phyloP scores from a whole-genome alignment of 306 rosid species.

The Dalbergia oliveri region DNA sequence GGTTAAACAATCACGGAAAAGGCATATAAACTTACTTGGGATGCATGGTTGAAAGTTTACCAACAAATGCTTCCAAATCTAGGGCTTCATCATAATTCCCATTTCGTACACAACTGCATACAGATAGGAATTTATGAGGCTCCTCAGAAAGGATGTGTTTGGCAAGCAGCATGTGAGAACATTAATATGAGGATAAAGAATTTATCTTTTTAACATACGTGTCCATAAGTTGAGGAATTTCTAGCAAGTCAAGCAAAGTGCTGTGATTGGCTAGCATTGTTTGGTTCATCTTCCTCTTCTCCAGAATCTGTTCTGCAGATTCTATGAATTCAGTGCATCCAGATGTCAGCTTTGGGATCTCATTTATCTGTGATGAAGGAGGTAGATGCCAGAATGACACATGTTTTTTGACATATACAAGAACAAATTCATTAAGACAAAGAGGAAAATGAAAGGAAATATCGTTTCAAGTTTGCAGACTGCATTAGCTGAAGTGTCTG shows the following conservation, averaged over 20 bases:
- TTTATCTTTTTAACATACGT: slow-evolving; percentile 63
- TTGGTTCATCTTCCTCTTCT: slow-evolving; percentile 98
- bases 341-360: slow-evolving; percentile 81
- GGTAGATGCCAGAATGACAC: slow-evolving; percentile 40
- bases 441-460: slow-evolving; percentile 14
- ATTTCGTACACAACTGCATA: slow-evolving; percentile 91
- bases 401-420: background rate
- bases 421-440: slow-evolving; percentile 1
- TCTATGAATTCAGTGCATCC: slow-evolving; percentile 94
- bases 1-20: slow-evolving; percentile 11
- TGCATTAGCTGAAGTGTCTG: background rate
- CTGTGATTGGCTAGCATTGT: slow-evolving; percentile 93
- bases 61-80: slow-evolving; percentile 93
- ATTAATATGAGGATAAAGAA: background rate
- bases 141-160: slow-evolving; percentile 33
- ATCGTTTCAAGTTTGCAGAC: background rate
- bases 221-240: slow-evolving; percentile 97
- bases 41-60: slow-evolving; percentile 95
- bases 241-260: slow-evolving; percentile 96
- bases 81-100: slow-evolving; percentile 99
- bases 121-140: slow-evolving; percentile 35
- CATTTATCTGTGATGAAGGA: slow-evolving; percentile 69
- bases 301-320: slow-evolving; percentile 89
- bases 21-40: slow-evolving; percentile 71
- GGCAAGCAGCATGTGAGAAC: slow-evolving; percentile 13